phyloP scores from a whole-genome alignment of 225 moss, liverwort and hornwort genomes.

The Antitrichia curtipendula region DNA sequence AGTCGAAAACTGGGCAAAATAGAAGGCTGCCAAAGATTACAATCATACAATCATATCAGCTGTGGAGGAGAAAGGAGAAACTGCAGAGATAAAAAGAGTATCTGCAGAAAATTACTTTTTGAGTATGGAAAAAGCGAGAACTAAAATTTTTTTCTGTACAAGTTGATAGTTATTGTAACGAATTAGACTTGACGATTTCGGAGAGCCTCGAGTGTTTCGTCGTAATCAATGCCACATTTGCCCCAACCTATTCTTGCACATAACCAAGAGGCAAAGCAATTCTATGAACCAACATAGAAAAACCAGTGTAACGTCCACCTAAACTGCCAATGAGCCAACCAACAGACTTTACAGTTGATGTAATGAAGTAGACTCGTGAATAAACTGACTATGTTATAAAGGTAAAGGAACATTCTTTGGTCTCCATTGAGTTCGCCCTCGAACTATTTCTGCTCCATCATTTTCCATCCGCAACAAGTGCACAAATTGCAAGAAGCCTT shows the following conservation, averaged over 20 bases:
- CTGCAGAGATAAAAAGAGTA: background rate
- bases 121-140: background rate
- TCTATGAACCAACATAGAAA: background rate
- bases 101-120: background rate
- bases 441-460: constrained; percentile 82
- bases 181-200: background rate
- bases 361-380: background rate
- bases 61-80: background rate
- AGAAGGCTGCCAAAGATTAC: background rate
- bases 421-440: constrained; percentile 91
- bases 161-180: constrained; percentile 19
- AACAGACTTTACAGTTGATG: constrained; percentile 18
- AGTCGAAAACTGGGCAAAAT: background rate
- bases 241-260: constrained; percentile 13
- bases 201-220: background rate
- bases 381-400: background rate
- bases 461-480: constrained; percentile 71
- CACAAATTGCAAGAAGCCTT: constrained; percentile 40
- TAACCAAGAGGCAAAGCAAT: constrained; percentile 13
- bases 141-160: constrained; percentile 3
- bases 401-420: constrained; percentile 18
- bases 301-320: background rate
- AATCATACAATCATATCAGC: constrained; percentile 2
- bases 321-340: constrained; percentile 6
- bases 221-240: constrained; percentile 16